phyloP scores from a whole-genome alignment of 1,284 basidiomycete species.

The Ganoderma meredithae region DNA sequence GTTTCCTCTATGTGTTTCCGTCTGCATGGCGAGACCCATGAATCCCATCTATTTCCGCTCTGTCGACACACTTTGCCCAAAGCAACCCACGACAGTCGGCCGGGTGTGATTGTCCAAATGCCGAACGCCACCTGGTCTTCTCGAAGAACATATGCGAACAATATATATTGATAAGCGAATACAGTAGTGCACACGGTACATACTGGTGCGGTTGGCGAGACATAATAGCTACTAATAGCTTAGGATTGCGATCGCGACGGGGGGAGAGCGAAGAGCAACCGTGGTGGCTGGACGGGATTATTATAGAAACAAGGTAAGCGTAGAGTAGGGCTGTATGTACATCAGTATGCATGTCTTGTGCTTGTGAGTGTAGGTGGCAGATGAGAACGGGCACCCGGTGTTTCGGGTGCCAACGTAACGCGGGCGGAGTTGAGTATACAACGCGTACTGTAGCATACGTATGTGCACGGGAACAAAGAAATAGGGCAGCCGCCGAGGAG shows the following conservation, averaged over 20 bases:
- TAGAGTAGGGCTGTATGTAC: conserved; percentile 13
- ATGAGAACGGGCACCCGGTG: neutral
- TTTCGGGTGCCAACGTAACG: neutral
- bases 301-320: conserved; percentile 9
- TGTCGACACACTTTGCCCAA: neutral
- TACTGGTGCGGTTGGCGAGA: neutral
- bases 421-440: neutral
- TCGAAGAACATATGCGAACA: neutral
- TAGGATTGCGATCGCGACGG: neutral
- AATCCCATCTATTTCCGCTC: neutral
- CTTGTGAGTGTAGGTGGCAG: neutral
- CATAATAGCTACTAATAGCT: neutral
- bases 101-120: neutral
- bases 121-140: neutral
- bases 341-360: conserved; percentile 11
- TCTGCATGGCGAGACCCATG: too few relatives aligned
- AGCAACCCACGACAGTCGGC: neutral
- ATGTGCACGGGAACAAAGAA: neutral
- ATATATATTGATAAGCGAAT: conserved; percentile 19
- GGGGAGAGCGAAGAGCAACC: neutral
- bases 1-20: too few relatives aligned
- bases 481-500: neutral
- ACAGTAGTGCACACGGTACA: neutral
- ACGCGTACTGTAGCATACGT: neutral
- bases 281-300: neutral